Conservation (phyloP, 371 early-diverging fungal species). For the Globomyces sp. region DNA sequence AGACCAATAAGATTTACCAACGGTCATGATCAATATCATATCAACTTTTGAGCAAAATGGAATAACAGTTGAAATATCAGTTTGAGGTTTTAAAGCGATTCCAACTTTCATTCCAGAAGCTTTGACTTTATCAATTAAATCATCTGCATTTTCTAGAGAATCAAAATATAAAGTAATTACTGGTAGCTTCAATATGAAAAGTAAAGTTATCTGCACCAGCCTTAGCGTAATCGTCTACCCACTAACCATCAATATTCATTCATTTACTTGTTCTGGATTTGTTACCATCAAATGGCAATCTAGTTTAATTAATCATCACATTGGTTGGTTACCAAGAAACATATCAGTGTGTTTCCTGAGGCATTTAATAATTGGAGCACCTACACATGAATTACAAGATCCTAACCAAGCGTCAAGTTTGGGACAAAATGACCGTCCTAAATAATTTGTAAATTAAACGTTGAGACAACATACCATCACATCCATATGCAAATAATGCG, state of each 20-base stretch:
- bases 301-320: constrained; percentile 12
- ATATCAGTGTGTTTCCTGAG: constrained; percentile 86
- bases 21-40: constrained; percentile 97
- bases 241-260: constrained; percentile 31
- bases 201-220: constrained; percentile 91
- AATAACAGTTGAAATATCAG: constrained; percentile 74
- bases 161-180: constrained; percentile 28
- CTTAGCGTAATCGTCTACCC: constrained; percentile 92
- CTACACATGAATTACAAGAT: too few relatives aligned
- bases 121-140: constrained; percentile 76
- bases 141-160: constrained; percentile 58
- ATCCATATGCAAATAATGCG: constrained; percentile 95
- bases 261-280: constrained; percentile 66
- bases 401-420: constrained; percentile 80
- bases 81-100: constrained; percentile 91
- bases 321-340: constrained; percentile 66
- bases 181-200: constrained; percentile 93
- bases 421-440: constrained; percentile 92
- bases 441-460: neutral
- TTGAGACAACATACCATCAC: constrained; percentile 38
- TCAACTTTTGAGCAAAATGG: constrained; percentile 72
- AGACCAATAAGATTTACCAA: constrained; percentile 42
- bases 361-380: constrained; percentile 88
- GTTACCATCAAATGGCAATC: constrained; percentile 99
- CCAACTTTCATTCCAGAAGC: constrained; percentile 90